Base-by-base conservation (phyloP, 768 basidiomycete species). In the Suillus alpinus region DNA sequence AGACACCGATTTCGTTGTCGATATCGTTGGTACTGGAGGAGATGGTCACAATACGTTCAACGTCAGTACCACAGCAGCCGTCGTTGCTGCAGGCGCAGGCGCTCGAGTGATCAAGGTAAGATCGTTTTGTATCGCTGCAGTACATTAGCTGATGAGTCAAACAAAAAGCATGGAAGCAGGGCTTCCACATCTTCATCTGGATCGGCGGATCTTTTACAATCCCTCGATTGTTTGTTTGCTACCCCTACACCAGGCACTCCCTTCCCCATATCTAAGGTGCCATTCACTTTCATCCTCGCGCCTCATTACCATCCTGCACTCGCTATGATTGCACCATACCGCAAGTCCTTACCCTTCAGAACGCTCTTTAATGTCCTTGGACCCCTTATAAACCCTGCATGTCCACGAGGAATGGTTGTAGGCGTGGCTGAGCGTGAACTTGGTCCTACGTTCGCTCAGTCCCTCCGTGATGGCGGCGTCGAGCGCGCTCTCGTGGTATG, bases 31-130 rank as follows among this genome's bases (percentile, higher is more conserved):
- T 3, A 74, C 73, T 0, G 72, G 96, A 12, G 96, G 96, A 7
- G 97, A 98, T 75, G 95, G 95, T 0, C 87, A 95, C 74, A 92
- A 98, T 68, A 88, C 95, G 0, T 98, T 95, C 83, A 98, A 99
- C 71, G 95, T 98, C 57, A 95, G 94, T 71, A 98, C 96, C 1
- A 89, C 93, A 2, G 95, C 96, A 2, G 96, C 85, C 1, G 83
- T 99, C 62, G 92, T 98, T 23, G 96, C 95, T 31, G 95, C 95
- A 31, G 96, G 96, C 14, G 92, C 95, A 7, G 96, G 96, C 6
- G 92, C 92, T 0, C 83, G 95, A 40, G 94, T 99, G 2, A 85
- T 94, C 72, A 99, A 99, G 81, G 95, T 92, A 69, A 63, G 82
- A 20, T 57, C 3, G 43, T 20, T 6, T 20, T 57, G 9, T 29